These are phyloP conservation scores for Arthrobotrys megalospora DNA, from an alignment of 2,329 filamentous ascomycete genomes.

Conservation along the genomic window DNA sequence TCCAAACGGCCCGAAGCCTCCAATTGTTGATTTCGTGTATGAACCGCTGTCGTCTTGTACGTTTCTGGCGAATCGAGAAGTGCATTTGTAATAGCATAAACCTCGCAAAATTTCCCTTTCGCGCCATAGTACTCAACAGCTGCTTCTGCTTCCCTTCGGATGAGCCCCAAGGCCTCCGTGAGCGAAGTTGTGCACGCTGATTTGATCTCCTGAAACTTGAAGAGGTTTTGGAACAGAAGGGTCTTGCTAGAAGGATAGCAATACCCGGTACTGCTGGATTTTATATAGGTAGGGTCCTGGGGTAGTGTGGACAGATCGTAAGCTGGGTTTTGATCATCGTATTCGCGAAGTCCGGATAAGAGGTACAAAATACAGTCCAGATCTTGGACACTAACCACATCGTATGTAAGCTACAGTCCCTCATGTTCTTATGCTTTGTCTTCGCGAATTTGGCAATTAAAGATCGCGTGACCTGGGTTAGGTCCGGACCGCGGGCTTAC, in stretches of 20 bases:
- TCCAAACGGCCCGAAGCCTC: background rate
- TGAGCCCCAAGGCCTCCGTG: background rate
- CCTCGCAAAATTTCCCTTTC: background rate
- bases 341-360: background rate
- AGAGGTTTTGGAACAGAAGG: background rate
- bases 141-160: background rate
- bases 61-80: conserved; percentile 2
- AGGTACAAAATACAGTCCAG: conserved; percentile 16
- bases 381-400: conserved; percentile 1
- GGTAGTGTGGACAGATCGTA: background rate
- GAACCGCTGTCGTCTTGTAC: background rate
- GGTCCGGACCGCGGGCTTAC: background rate
- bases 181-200: background rate
- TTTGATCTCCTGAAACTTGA: background rate
- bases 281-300: background rate
- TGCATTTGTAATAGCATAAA: background rate
- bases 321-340: background rate
- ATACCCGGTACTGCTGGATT: background rate
- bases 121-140: background rate
- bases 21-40: background rate
- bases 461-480: background rate
- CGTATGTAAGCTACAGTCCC: background rate
- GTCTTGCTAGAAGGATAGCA: background rate
- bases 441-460: background rate
- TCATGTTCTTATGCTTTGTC: background rate